phyloP scores from a whole-genome alignment of 441 rosid genomes.

The Populus trichocarpa region DNA sequence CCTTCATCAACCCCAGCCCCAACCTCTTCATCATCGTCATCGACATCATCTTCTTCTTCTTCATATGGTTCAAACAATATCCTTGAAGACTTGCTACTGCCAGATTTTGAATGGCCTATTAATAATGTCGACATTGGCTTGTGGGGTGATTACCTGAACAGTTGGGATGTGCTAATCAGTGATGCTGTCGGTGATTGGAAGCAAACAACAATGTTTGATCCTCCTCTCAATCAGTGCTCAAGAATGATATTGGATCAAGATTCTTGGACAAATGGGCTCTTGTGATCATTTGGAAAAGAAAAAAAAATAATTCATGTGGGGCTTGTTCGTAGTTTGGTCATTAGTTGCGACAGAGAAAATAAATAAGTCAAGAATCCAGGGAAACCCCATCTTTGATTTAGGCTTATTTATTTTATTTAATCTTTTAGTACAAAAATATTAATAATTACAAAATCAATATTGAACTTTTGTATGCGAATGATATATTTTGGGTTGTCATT shows the following conservation, averaged over 20 bases:
- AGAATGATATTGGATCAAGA: constrained; percentile 43
- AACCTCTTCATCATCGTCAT: constrained; percentile 26
- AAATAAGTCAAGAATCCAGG: constrained; percentile 25
- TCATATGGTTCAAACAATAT: constrained; percentile 24
- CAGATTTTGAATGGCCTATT: constrained; percentile 49
- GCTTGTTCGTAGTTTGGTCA: constrained; percentile 12
- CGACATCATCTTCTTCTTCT: constrained; percentile 43
- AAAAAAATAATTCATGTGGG: neutral
- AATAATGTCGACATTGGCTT: constrained; percentile 29
- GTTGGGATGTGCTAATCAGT: constrained; percentile 58
- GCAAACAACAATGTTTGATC: neutral
- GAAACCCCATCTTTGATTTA: constrained; percentile 19
- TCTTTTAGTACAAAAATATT: neutral
- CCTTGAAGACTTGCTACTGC: constrained; percentile 41
- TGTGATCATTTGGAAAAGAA: constrained; percentile 18
- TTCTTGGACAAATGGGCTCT: constrained; percentile 36
- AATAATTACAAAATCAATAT: neutral
- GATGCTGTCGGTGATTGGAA: constrained; percentile 25
- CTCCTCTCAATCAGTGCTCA: constrained; percentile 35
- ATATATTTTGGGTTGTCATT: neutral
- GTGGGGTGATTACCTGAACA: constrained; percentile 53
- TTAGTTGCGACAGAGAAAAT: neutral
- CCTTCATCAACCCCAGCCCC: constrained; percentile 38
- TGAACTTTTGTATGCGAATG: constrained; percentile 6
- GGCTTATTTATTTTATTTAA: neutral